Conservation (phyloP, 140 eudicot genomes). For the Erigeron philadelphicus region DNA sequence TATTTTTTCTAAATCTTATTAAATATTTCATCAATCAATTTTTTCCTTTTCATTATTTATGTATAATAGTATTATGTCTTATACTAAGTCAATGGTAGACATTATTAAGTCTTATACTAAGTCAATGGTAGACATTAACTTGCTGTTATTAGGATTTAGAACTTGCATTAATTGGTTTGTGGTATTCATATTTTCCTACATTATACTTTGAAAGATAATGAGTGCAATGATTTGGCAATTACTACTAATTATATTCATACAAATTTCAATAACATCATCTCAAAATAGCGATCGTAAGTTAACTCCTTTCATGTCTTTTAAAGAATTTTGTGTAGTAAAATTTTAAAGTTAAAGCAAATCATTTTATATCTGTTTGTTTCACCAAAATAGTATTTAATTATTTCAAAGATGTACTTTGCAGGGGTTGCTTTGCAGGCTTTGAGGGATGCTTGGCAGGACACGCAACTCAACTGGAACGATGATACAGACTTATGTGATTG, state of each 20-base stretch:
- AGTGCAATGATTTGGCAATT: slow-evolving; percentile 3
- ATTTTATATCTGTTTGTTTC: neutral
- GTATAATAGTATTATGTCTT: neutral
- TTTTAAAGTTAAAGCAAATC: neutral
- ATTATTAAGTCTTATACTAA: neutral
- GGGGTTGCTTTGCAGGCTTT: slow-evolving; percentile 40
- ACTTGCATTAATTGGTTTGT: neutral
- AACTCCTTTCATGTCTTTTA: neutral
- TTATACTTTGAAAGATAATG: slow-evolving; percentile 14
- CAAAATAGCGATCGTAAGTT: slow-evolving; percentile 27
- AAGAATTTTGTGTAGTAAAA: neutral
- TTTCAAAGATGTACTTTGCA: slow-evolving; percentile 18
- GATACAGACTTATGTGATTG: slow-evolving; percentile 50
- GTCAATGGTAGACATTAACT: slow-evolving; percentile 3
- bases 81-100: slow-evolving; percentile 10
- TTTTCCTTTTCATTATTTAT: neutral
- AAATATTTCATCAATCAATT: slow-evolving; percentile 16
- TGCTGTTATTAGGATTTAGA: neutral
- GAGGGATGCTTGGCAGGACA: slow-evolving; percentile 38
- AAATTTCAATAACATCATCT: slow-evolving; percentile 17
- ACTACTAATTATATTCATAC: slow-evolving; percentile 12
- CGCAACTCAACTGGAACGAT: slow-evolving; percentile 48
- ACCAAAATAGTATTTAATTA: neutral
- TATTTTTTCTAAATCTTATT: neutral
- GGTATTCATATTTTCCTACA: neutral